Evolutionary conservation across 371 early-diverging fungal species (phyloP).

Genomic region (Actinomucor elegans): DNA sequence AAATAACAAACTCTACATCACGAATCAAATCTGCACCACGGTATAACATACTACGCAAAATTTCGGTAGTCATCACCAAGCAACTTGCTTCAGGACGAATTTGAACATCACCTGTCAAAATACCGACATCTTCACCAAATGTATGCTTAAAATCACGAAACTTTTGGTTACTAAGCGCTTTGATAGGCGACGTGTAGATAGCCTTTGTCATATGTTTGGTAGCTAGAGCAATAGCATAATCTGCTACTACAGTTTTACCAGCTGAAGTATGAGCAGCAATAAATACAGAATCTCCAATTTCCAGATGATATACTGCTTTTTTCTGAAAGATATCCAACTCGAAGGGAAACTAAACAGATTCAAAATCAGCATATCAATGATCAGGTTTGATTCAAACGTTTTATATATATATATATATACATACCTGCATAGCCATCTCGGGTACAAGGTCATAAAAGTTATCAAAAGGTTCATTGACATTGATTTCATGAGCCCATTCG

Average conservation of each 20-base stretch:
- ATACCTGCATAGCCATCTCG: slow-evolving; percentile 77
- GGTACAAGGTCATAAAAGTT: slow-evolving; percentile 86
- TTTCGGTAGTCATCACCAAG: slow-evolving; percentile 99
- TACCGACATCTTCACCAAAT: slow-evolving; percentile 95
- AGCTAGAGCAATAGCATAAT: slow-evolving; percentile 97
- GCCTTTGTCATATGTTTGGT: slow-evolving; percentile 95
- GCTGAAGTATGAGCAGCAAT: slow-evolving; percentile 99
- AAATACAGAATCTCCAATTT: slow-evolving; percentile 95
- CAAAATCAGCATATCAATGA: not conserved
- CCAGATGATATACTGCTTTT: slow-evolving; percentile 95
- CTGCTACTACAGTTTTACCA: slow-evolving; percentile 99
- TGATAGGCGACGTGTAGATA: slow-evolving; percentile 99
- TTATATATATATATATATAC: no score
- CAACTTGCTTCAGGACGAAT: slow-evolving; percentile 96
- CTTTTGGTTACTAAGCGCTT: slow-evolving; percentile 99
- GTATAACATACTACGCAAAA: slow-evolving; percentile 98
- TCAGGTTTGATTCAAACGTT: not conserved
- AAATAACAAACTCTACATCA: slow-evolving; percentile 99
- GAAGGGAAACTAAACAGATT: slow-evolving; percentile 74
- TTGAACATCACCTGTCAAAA: slow-evolving; percentile 99
- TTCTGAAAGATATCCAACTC: slow-evolving; percentile 99
- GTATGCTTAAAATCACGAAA: slow-evolving; percentile 95
- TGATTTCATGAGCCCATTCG: slow-evolving; percentile 94
- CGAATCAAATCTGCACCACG: slow-evolving; percentile 96
- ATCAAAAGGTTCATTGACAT: slow-evolving; percentile 78